Evolutionary conservation across 257 asterid species (phyloP).

Genomic region (Ehretia macrophylla): DNA sequence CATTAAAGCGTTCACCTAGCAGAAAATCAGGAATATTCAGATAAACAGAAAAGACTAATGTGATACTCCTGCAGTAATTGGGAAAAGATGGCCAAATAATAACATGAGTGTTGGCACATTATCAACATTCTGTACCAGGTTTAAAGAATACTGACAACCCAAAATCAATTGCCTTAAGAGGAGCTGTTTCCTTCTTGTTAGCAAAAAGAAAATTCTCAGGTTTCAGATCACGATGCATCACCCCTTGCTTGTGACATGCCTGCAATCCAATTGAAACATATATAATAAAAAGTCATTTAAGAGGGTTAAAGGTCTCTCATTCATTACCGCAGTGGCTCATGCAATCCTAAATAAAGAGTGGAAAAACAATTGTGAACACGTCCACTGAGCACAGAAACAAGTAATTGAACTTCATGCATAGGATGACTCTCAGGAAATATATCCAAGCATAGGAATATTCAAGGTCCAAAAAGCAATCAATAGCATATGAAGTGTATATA

Average conservation of each 20-base stretch:
- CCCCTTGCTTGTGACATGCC: slow-evolving; percentile 61
- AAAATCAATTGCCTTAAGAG: slow-evolving; percentile 61
- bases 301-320: background rate
- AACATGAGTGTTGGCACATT: no score
- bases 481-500: no score
- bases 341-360: no score
- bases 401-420: no score
- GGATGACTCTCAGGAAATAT: no score
- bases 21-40: background rate
- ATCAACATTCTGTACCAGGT: slow-evolving; percentile 56
- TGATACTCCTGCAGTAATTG: background rate
- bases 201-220: slow-evolving; percentile 67
- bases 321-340: background rate
- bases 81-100: background rate
- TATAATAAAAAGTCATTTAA: background rate
- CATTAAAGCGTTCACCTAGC: slow-evolving; percentile 49
- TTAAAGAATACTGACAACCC: slow-evolving; percentile 66
- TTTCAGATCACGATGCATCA: slow-evolving; percentile 68
- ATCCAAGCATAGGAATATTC: no score
- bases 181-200: slow-evolving; percentile 59
- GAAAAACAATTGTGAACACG: no score
- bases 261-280: slow-evolving; percentile 17
- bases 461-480: no score
- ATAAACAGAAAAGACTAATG: background rate
- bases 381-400: no score